phyloP scores from a whole-genome alignment of 495 filamentous ascomycete species.

The Xylaria curta region DNA sequence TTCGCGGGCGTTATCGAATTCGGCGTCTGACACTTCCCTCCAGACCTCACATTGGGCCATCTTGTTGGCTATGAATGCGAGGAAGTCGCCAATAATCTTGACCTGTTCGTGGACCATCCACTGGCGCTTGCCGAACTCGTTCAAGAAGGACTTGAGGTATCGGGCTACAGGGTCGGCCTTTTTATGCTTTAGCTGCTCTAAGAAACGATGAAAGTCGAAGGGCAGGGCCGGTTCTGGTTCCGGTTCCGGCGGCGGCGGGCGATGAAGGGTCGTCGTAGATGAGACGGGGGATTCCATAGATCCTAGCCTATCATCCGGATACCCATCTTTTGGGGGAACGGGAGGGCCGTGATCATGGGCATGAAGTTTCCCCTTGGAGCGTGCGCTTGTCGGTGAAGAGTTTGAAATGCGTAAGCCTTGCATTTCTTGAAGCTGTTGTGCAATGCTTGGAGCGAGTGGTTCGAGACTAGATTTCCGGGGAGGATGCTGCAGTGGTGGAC shows the following conservation, averaged over 20 bases:
- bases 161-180: slow-evolving; percentile 96
- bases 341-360: slow-evolving; percentile 55
- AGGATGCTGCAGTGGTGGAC: slow-evolving; percentile 68
- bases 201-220: slow-evolving; percentile 97
- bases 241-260: slow-evolving; percentile 79
- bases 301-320: slow-evolving; percentile 44
- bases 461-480: slow-evolving; percentile 86
- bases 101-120: slow-evolving; percentile 99
- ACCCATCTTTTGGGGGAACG: slow-evolving; percentile 58
- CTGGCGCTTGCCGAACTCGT: slow-evolving; percentile 95
- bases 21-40: slow-evolving; percentile 92
- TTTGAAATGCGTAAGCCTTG: slow-evolving; percentile 52
- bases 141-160: slow-evolving; percentile 91
- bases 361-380: slow-evolving; percentile 45
- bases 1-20: slow-evolving; percentile 98
- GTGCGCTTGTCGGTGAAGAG: slow-evolving; percentile 43
- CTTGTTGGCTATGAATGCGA: slow-evolving; percentile 97
- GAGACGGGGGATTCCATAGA: slow-evolving; percentile 52
- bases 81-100: slow-evolving; percentile 96
- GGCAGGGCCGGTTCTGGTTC: slow-evolving; percentile 88
- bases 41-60: slow-evolving; percentile 99
- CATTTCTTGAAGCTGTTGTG: slow-evolving; percentile 53
- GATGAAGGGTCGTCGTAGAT: slow-evolving; percentile 61
- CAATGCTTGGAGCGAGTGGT: slow-evolving; percentile 58
- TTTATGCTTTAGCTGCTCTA: slow-evolving; percentile 92